A percentile compares a stretch with the other conserved stretches of the same genome.
Conservation (phyloP, 73 alveolate species). For the Diophrys sp. region DNA sequence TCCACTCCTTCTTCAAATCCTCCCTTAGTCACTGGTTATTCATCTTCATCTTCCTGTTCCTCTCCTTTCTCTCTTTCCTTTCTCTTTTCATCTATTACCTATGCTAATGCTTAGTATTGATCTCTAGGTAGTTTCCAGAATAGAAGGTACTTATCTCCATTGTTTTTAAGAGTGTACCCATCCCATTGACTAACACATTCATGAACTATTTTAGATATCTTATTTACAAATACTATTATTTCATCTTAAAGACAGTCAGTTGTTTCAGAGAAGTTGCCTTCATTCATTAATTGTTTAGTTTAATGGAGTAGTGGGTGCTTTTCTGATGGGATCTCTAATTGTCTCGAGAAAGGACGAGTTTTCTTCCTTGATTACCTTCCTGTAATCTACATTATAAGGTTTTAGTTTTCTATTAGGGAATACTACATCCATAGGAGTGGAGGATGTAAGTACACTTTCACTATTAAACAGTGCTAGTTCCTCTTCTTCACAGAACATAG, state of each 20-base stretch:
- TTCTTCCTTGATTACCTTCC: too few relatives aligned
- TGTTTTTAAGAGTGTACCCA: slow-evolving; percentile 38
- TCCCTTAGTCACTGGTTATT: slow-evolving; percentile 1
- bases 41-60: background rate
- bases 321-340: too few relatives aligned
- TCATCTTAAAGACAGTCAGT: slow-evolving; percentile 75
- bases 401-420: too few relatives aligned
- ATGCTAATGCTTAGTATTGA: background rate
- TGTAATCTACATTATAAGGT: too few relatives aligned
- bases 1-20: slow-evolving; percentile 5
- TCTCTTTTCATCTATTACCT: background rate
- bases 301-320: too few relatives aligned
- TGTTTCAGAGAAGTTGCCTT: slow-evolving; percentile 62
- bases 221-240: slow-evolving; percentile 68
- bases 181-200: slow-evolving; percentile 61
- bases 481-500: too few relatives aligned
- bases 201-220: slow-evolving; percentile 67
- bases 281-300: too few relatives aligned
- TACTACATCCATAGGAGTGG: too few relatives aligned
- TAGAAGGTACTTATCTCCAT: slow-evolving; percentile 54
- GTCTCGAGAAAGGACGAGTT: too few relatives aligned
- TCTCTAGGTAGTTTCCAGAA: slow-evolving; percentile 43
- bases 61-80: background rate
- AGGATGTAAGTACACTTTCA: too few relatives aligned
- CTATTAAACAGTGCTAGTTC: too few relatives aligned